These are phyloP conservation scores for Triticum aestivum DNA, from an alignment of 176 grass and related monocot species.

Conservation along the genomic window IWGSC_CS_RefSeq_v2.1 NC_057806.1:602015889-602016388, in stretches of 20 bases:
- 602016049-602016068: too few relatives aligned
- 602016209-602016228: not conserved
- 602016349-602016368: not conserved
- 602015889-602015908: too few relatives aligned
- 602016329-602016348: not conserved
- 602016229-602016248: not conserved
- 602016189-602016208: not conserved
- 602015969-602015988: not conserved
- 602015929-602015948: too few relatives aligned
- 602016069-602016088: too few relatives aligned
- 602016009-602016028: not conserved
- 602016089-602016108: too few relatives aligned
- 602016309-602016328: not conserved
- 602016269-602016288: not conserved
- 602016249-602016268: slow-evolving; percentile 31
- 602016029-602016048: too few relatives aligned
- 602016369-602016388: not conserved
- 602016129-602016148: too few relatives aligned
- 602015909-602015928: too few relatives aligned
- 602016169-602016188: too few relatives aligned
- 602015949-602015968: too few relatives aligned
- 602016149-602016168: too few relatives aligned
- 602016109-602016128: too few relatives aligned
- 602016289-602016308: not conserved
- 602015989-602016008: not conserved